Base-by-base conservation (phyloP, 1,284 basidiomycete species). In the Rhodotorula sp. region DNA sequence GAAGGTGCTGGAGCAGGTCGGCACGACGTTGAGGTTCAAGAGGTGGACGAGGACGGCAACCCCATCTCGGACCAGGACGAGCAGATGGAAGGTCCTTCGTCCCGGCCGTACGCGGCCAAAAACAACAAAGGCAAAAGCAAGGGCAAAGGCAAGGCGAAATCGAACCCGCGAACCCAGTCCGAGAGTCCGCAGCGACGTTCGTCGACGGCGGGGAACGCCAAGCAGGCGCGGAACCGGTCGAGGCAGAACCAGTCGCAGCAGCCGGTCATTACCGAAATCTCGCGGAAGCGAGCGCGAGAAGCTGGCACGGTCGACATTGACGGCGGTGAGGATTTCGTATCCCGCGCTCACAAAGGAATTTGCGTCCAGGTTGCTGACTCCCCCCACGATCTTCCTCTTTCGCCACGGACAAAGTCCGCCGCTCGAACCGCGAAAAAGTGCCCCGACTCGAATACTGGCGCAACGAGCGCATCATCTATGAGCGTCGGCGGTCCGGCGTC, bases 391-490 rank as follows among this genome's bases (percentile, higher is more conserved):
- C n/a, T 60, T 12, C 3, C 16, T 1, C 29, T 12, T 1, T 5
- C 26, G 29, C 14, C 64, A 29, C 29, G 29, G 29, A 29, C 29
- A 29, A 29, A 73, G 84, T 91, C 5, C 89, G 94, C 14, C 88
- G 91, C 60, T 89, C 91, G 47, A 85, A 84, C 62, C 88, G 95
- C 29, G 84, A 86, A 66, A 87, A 89, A 21, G 89, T 88, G 78
- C 83, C 84, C 61, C 97, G 96, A 3, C 84, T 99, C 43, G 90
- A 93, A 56, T 97, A 86, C 83, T 99, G 97, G 97, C 87, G 92
- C n/a, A 88, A 89, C 75, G 96, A 99, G 81, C 90, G 89, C 72
- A 87, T 93, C 39, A 88, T 94, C 12, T 97, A 93, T 78, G 88
- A 87, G 6, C 85, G 87, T 23, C 83, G 85, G 66, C 83, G 86